A percentile compares a stretch with the other conserved stretches of the same genome.
These are phyloP conservation scores for Cyberlindnera euphorbiae DNA, from an alignment of 805 yeast species.

Conservation along the genomic window DNA sequence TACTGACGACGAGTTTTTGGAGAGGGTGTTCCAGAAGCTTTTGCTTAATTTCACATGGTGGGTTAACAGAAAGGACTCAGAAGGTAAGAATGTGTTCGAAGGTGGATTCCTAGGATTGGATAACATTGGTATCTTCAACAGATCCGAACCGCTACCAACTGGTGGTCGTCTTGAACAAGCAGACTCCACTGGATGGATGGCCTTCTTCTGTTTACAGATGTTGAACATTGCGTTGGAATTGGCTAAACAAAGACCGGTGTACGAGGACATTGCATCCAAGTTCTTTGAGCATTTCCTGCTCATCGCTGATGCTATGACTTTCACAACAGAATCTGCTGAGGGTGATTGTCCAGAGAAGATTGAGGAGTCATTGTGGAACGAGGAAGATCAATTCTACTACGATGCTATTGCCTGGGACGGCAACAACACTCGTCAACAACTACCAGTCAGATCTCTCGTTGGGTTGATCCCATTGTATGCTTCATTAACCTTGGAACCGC, in stretches of 20 bases:
- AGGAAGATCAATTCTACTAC: conserved; percentile 80
- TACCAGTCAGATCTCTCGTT: conserved; percentile 85
- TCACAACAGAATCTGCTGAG: conserved; percentile 30
- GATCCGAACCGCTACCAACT: conserved; percentile 90
- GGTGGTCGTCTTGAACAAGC: conserved; percentile 91
- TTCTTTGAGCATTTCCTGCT: conserved; percentile 89
- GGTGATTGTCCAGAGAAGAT: conserved; percentile 35
- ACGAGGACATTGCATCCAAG: conserved; percentile 91
- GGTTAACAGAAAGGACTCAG: conserved; percentile 87
- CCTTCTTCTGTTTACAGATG: conserved; percentile 86
- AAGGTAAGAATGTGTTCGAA: conserved; percentile 85
- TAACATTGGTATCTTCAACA: conserved; percentile 86
- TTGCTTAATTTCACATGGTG: conserved; percentile 93
- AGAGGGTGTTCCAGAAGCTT: conserved; percentile 88
- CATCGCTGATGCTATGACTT: conserved; percentile 93
- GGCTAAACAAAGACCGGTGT: conserved; percentile 78
- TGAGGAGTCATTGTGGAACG: conserved; percentile 80
- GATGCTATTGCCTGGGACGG: conserved; percentile 85
- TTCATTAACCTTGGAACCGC: conserved; percentile 82
- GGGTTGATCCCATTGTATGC: conserved; percentile 92
- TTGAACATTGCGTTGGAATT: conserved; percentile 86
- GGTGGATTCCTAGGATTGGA: conserved; percentile 94
- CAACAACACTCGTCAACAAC: conserved; percentile 50
- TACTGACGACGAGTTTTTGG: conserved; percentile 78
- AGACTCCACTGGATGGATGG: conserved; percentile 98